phyloP scores from a whole-genome alignment of 2,329 filamentous ascomycete genomes.

The Teratosphaeria epicoccoides region DNA sequence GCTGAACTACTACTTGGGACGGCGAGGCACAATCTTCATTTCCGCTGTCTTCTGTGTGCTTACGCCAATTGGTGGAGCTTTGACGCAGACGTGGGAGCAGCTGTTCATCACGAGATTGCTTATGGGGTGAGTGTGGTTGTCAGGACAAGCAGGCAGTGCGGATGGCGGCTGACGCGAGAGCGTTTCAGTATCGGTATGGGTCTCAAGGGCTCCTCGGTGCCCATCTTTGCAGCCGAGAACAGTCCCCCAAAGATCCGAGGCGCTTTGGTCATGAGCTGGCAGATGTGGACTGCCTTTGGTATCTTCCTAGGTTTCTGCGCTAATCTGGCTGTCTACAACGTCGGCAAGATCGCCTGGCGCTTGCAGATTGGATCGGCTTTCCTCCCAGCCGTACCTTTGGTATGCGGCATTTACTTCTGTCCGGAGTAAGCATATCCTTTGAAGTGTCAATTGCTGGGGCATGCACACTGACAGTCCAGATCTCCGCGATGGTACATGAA shows the following conservation, averaged over 20 bases:
- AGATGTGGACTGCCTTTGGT: constrained; percentile 34
- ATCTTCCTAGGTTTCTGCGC: constrained; percentile 37
- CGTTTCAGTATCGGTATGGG: constrained; percentile 31
- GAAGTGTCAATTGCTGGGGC: neutral
- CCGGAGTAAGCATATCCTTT: constrained; percentile 28
- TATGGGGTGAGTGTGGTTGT: neutral
- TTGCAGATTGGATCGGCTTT: constrained; percentile 31
- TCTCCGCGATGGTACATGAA: constrained; percentile 28
- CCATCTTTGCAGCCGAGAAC: constrained; percentile 32
- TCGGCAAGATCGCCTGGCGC: constrained; percentile 16
- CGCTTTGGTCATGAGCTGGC: constrained; percentile 38
- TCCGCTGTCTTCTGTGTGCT: constrained; percentile 48
- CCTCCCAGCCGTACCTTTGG: constrained; percentile 23
- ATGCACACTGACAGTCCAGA: neutral
- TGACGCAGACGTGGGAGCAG: constrained; percentile 44
- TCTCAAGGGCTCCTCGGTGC: constrained; percentile 35
- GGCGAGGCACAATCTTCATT: constrained; percentile 31
- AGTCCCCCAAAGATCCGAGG: constrained; percentile 28
- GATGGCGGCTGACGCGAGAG: constrained; percentile 22
- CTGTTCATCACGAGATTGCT: constrained; percentile 12
- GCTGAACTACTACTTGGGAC: constrained; percentile 22
- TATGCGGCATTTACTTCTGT: constrained; percentile 29
- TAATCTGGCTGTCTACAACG: constrained; percentile 14
- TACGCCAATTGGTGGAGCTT: constrained; percentile 47
- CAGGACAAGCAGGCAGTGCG: neutral